Percentiles rank a stretch among this genome's conserved stretches.
These are phyloP conservation scores for Mycena epipterygia DNA, from an alignment of 768 basidiomycete genomes.

Conservation along the genomic window DNA sequence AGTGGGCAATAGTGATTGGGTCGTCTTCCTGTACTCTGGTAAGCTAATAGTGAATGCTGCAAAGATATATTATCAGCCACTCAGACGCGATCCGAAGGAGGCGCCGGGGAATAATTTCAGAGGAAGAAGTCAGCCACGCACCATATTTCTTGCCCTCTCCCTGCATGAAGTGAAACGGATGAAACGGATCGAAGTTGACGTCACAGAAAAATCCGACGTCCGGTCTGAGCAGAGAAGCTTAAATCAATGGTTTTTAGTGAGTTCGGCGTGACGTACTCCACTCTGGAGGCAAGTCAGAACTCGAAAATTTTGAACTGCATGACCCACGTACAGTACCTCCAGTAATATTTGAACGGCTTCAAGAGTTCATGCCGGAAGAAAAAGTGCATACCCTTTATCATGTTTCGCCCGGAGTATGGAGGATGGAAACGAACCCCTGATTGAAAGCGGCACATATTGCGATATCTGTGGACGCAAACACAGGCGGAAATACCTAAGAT, in stretches of 20 bases:
- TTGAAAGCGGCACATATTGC: slow-evolving; percentile 88
- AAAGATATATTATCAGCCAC: no score
- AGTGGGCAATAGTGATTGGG: slow-evolving; percentile 1
- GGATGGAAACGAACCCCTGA: slow-evolving; percentile 64
- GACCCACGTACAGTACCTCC: slow-evolving; percentile 50
- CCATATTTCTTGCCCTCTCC: slow-evolving; percentile 74
- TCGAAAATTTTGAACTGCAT: not conserved
- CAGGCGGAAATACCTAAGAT: no score
- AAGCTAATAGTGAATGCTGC: slow-evolving; percentile 13
- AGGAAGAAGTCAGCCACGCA: no score
- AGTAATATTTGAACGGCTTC: slow-evolving; percentile 69
- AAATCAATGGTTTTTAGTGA: no score
- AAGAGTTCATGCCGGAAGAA: slow-evolving; percentile 71
- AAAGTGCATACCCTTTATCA: slow-evolving; percentile 51
- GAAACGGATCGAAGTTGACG: slow-evolving; percentile 70
- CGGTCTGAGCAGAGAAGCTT: no score
- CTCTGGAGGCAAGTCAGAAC: not conserved
- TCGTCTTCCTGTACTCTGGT: not conserved
- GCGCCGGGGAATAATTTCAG: no score
- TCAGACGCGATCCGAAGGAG: not conserved
- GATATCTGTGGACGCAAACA: slow-evolving; percentile 61
- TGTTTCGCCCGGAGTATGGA: not conserved
- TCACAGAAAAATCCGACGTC: slow-evolving; percentile 74
- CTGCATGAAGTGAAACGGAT: slow-evolving; percentile 73
- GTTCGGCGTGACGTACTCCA: slow-evolving; percentile 17